Evolutionary conservation across 305 asterid species (phyloP).

Genomic region (Fraxinus angustifolia): DNA sequence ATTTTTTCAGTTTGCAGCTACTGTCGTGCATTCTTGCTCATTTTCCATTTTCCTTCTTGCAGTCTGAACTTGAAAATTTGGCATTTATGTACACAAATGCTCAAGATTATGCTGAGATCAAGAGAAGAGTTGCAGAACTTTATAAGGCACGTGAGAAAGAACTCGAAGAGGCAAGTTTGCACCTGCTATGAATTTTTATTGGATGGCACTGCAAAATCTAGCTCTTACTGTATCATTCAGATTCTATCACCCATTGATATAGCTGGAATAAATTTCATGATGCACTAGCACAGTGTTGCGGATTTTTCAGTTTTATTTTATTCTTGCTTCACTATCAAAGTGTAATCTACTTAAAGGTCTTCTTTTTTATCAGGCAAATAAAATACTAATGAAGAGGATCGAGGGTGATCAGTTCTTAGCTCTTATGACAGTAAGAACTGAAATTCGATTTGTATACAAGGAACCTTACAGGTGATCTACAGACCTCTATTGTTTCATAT

Average conservation of each 20-base stretch:
- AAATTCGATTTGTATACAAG: conserved; percentile 74
- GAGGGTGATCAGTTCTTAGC: conserved; percentile 82
- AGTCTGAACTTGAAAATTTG: conserved; percentile 90
- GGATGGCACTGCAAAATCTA: background rate
- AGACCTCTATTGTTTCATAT: background rate
- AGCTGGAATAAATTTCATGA: background rate
- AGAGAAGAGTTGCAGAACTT: conserved; percentile 75
- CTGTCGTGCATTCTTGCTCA: background rate
- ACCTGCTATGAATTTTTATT: background rate
- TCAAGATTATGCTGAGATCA: conserved; percentile 64
- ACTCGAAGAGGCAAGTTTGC: conserved; percentile 57
- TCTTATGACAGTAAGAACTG: conserved; percentile 70
- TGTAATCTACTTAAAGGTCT: conserved; percentile 14
- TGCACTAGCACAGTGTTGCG: background rate
- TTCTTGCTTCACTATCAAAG: background rate
- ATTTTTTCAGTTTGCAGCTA: too few relatives aligned
- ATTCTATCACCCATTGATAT: background rate
- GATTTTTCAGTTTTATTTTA: background rate
- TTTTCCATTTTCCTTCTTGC: conserved; percentile 31
- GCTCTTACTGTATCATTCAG: conserved; percentile 21
- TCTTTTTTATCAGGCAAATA: conserved; percentile 58
- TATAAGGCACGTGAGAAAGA: conserved; percentile 78
- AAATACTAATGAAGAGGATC: conserved; percentile 66
- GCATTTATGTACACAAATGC: conserved; percentile 90
- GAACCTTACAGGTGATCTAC: conserved; percentile 77